These are phyloP conservation scores for Aspergillus sp. DNA, from an alignment of 2,329 filamentous ascomycete species.

Conservation along the genomic window DNA sequence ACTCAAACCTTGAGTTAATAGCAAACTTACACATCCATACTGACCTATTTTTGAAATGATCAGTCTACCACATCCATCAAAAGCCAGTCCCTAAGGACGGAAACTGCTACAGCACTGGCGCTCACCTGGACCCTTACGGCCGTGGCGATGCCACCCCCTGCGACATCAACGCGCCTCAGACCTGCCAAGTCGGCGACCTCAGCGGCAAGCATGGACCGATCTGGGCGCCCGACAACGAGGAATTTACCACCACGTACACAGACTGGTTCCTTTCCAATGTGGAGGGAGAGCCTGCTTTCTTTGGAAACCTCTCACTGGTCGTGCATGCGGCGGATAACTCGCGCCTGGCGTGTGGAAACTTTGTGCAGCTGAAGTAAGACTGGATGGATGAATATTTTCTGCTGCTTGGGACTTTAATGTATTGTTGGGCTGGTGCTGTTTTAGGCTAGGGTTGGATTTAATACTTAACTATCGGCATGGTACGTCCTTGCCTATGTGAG, in stretches of 20 bases:
- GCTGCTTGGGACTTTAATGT: neutral
- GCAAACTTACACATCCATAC: neutral
- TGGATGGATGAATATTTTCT: neutral
- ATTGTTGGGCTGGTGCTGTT: neutral
- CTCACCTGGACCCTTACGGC: constrained; percentile 70
- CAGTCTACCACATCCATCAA: constrained; percentile 72
- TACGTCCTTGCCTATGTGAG: too few species aligned
- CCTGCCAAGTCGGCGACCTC: constrained; percentile 76
- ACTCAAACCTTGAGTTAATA: neutral
- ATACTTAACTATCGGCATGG: neutral
- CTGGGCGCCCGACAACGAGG: constrained; percentile 43
- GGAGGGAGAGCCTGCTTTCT: constrained; percentile 46
- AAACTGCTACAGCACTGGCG: constrained; percentile 69
- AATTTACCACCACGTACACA: constrained; percentile 40
- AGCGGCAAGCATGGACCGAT: constrained; percentile 72
- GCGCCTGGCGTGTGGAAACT: constrained; percentile 60
- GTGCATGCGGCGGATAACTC: constrained; percentile 56
- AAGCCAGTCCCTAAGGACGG: constrained; percentile 63
- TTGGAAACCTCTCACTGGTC: constrained; percentile 58
- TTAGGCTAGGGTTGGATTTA: neutral
- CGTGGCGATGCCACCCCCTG: constrained; percentile 66
- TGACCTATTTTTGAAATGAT: neutral
- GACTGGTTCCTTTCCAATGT: constrained; percentile 54
- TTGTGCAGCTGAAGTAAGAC: constrained; percentile 29
- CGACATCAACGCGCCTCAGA: constrained; percentile 57